Evolutionary conservation across 192 early-diverging fungal species (phyloP).

Genomic region (Entomortierella beljakovae): DNA sequence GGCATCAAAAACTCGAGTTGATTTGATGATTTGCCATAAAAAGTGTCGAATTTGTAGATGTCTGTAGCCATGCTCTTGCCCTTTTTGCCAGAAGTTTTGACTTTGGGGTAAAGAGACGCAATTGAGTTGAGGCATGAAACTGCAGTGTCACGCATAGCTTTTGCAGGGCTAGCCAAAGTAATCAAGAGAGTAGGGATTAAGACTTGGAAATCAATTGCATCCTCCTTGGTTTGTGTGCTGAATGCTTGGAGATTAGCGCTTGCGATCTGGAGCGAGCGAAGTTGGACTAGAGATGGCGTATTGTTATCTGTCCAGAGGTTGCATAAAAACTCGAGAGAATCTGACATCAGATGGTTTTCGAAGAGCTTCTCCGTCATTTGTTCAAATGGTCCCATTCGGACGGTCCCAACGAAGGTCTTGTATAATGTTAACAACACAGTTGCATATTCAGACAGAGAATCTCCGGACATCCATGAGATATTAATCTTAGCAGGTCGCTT

Average conservation of each 20-base stretch:
- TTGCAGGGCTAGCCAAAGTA: conserved; percentile 65
- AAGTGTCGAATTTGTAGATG: conserved; percentile 45
- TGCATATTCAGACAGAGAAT: conserved; percentile 28
- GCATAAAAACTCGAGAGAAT: conserved; percentile 57
- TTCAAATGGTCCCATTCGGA: conserved; percentile 50
- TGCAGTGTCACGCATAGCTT: conserved; percentile 72
- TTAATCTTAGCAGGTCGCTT: conserved; percentile 30
- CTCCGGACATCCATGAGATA: conserved; percentile 25
- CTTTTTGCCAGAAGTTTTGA: conserved; percentile 58
- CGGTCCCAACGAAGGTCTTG: conserved; percentile 52
- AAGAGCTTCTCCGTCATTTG: conserved; percentile 55
- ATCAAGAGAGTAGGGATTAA: conserved; percentile 79
- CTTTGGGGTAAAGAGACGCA: conserved; percentile 46
- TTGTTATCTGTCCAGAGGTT: conserved; percentile 52
- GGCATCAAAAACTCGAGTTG: conserved; percentile 46
- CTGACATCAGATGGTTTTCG: conserved; percentile 41
- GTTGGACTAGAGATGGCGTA: conserved; percentile 37
- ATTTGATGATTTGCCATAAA: conserved; percentile 51
- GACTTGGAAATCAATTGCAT: conserved; percentile 70
- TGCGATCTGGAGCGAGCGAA: conserved; percentile 69
- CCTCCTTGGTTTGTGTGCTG: conserved; percentile 17
- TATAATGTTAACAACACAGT: conserved; percentile 37
- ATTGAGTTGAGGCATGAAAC: conserved; percentile 68
- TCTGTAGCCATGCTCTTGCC: conserved; percentile 38
- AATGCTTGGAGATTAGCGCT: conserved; percentile 58